Percentiles rank a stretch among this genome's conserved stretches.
Conservation (phyloP, 2,329 filamentous ascomycete species). For the Geoglossum cookeanum region DNA sequence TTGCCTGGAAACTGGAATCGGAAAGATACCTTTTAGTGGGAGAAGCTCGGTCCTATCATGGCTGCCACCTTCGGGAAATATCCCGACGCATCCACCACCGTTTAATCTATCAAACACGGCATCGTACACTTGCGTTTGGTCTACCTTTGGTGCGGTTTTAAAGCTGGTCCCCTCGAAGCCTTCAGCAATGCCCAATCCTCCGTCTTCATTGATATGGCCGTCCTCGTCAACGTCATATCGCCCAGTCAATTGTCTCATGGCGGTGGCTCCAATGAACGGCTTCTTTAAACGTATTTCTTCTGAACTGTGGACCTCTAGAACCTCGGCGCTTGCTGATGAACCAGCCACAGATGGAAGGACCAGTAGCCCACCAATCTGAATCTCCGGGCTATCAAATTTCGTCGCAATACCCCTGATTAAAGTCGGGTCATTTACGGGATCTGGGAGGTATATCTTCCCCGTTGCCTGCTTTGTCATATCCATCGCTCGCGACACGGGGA, state of each 20-base stretch:
- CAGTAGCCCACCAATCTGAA: constrained; percentile 62
- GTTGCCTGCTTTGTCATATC: constrained; percentile 64
- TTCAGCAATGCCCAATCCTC: neutral
- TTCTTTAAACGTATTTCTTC: constrained; percentile 77
- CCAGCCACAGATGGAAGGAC: constrained; percentile 75
- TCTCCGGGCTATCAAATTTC: constrained; percentile 55
- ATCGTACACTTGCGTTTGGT: constrained; percentile 85
- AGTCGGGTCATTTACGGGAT: constrained; percentile 68
- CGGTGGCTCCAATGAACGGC: constrained; percentile 57
- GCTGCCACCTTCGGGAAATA: constrained; percentile 92
- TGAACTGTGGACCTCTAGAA: constrained; percentile 59
- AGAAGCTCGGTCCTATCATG: constrained; percentile 85
- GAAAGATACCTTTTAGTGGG: constrained; percentile 50
- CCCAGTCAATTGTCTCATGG: constrained; percentile 66
- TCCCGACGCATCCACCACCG: constrained; percentile 75
- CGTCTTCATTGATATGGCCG: constrained; percentile 36
- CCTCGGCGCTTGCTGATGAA: constrained; percentile 62
- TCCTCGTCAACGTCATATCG: constrained; percentile 50
- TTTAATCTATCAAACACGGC: constrained; percentile 74
- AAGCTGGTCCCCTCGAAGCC: constrained; percentile 60
- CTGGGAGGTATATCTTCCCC: constrained; percentile 74
- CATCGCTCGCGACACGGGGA: constrained; percentile 84
- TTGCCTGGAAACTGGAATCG: neutral
- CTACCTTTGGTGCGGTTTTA: constrained; percentile 80
- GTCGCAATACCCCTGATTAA: constrained; percentile 64